phyloP scores from a whole-genome alignment of 2,329 filamentous ascomycete species.

The Xenoacremonium recifei region DNA sequence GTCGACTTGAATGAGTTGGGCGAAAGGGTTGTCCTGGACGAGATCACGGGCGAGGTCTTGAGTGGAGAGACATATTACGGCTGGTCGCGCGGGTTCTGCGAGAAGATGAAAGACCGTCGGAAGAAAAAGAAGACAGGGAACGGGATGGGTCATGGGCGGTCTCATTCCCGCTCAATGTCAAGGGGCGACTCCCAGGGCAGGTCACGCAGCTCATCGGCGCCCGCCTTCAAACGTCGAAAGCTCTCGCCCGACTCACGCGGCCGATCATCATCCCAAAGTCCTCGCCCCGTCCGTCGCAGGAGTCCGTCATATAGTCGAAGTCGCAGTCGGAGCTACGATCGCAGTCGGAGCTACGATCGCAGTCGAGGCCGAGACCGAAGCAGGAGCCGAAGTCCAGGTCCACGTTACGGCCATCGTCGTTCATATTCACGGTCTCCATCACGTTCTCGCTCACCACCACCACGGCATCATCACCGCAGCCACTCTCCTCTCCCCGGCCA shows the following conservation, averaged over 20 bases:
- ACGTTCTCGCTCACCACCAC: slow-evolving; percentile 23
- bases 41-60: slow-evolving; percentile 62
- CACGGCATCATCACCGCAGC: slow-evolving; percentile 15
- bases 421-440: slow-evolving; percentile 26
- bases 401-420: slow-evolving; percentile 15
- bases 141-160: slow-evolving; percentile 33
- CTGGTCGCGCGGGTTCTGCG: slow-evolving; percentile 78
- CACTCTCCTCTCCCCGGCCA: slow-evolving; percentile 11
- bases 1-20: slow-evolving; percentile 75
- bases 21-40: slow-evolving; percentile 63
- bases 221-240: slow-evolving; percentile 29
- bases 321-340: slow-evolving; percentile 16
- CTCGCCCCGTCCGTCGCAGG: slow-evolving; percentile 30
- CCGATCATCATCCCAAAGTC: slow-evolving; percentile 23
- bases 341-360: slow-evolving; percentile 11
- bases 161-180: slow-evolving; percentile 20
- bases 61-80: slow-evolving; percentile 80
- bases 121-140: slow-evolving; percentile 28
- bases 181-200: slow-evolving; percentile 24
- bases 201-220: slow-evolving; percentile 32
- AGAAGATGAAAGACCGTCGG: slow-evolving; percentile 69
- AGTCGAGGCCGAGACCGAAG: slow-evolving; percentile 15
- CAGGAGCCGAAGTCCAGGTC: slow-evolving; percentile 14
- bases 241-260: slow-evolving; percentile 24
- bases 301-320: slow-evolving; percentile 30